Evolutionary conservation across 2,329 filamentous ascomycete genomes (phyloP).

Genomic region (Niveomyces coronatus): DNA sequence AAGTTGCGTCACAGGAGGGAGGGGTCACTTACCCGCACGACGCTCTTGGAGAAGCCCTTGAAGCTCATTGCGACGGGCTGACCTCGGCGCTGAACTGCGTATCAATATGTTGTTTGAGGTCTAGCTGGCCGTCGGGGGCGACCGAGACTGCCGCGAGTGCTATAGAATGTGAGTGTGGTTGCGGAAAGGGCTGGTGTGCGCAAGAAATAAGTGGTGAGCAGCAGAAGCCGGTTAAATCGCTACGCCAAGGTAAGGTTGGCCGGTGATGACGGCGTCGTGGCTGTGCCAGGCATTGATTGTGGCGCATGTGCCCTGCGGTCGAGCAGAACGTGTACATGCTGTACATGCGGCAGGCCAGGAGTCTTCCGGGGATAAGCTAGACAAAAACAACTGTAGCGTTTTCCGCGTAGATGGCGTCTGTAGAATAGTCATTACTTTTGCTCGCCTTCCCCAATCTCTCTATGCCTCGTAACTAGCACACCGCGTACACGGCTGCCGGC

Average conservation of each 20-base stretch:
- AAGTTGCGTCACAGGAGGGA: conserved; percentile 13
- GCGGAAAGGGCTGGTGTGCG: conserved; percentile 1
- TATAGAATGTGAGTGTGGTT: background rate
- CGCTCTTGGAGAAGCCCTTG: conserved; percentile 87
- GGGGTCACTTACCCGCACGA: conserved; percentile 58
- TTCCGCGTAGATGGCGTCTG: too few relatives aligned
- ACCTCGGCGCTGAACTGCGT: background rate
- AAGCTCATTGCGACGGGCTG: conserved; percentile 64
- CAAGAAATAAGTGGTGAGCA: conserved; percentile 2
- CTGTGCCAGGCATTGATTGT: conserved; percentile 8
- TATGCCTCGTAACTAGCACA: too few relatives aligned
- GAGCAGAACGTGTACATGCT: background rate
- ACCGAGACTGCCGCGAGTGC: conserved; percentile 9
- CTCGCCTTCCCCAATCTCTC: too few relatives aligned
- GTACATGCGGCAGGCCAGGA: too few relatives aligned
- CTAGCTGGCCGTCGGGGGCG: conserved; percentile 7
- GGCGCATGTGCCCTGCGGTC: background rate
- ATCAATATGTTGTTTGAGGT: background rate
- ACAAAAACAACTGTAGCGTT: too few relatives aligned
- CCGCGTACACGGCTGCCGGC: too few relatives aligned
- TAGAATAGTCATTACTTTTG: too few relatives aligned
- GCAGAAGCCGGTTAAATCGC: conserved; percentile 7
- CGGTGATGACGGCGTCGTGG: conserved; percentile 12
- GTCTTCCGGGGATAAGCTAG: too few relatives aligned
- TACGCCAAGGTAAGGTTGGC: conserved; percentile 3